Evolutionary conservation across 169 alveolate species (phyloP), one percentile per base, ranked within the genome.

Genomic region (Babesia caballi): DNA sequence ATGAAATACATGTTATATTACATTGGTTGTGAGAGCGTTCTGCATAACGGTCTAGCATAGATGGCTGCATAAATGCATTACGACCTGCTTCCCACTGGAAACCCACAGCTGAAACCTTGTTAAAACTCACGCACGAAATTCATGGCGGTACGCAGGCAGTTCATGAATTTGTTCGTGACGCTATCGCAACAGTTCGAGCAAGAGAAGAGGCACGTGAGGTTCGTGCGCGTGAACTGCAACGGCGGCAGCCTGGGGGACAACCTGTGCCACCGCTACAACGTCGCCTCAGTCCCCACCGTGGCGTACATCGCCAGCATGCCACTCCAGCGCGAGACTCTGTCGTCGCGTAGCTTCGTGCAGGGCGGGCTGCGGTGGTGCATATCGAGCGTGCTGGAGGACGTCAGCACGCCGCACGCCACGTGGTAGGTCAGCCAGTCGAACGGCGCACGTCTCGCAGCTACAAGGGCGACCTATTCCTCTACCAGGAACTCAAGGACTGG

Each of bases 401-500:
- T 73, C 14, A 25, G 28, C 28, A 9, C 69, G 17, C 47, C 44
- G 21, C 56, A 73, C 19, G 74, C 84, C 54, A 73, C 84, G 0
- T 44, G 74, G 84, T 73, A 33, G 47, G 68, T n/a, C 7, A 11
- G 21, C 6, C 27, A 0, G 19, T 17, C 12, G 14, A 28, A 27
- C 14, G 11, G 12, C 0, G 2, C 32, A 27, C 2, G 7, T 0
- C 53, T 21, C 8, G 33, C 59, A 73, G 84, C 51, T 73, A 73
- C 74, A 73, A 60, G 56, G 84, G 84, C n/a, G 84, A 73, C 44
- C 27, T 73, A 19, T 73, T 73, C 40, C 35, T 61, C 33, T 73
- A 73, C 57, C 66, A 73, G 25, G 74, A 73, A 27, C 74, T 73
- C 35, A 11, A 27, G 41, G 84, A 73, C 47, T 73, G 84, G 84